Evolutionary conservation across 306 rosid genomes (phyloP), one percentile per base, ranked within the genome.

Genomic region (Castanea sativa): DNA sequence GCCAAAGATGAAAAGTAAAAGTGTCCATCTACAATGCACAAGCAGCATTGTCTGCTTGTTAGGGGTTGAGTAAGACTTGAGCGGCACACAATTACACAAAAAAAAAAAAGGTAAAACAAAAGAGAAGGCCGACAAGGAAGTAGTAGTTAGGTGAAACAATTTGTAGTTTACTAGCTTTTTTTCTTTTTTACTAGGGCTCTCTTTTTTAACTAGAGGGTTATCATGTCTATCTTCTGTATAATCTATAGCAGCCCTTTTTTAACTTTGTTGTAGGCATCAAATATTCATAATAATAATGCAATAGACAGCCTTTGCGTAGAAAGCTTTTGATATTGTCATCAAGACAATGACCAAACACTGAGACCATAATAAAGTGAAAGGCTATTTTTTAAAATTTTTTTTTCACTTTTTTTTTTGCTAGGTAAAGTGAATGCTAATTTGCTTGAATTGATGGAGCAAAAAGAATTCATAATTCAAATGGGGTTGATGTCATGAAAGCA

Each of bases 61-160:
- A 11, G 72, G 52, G n/a, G 49, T 68, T 68, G 72, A 68, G 29
- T 18, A 32, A 43, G 80, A 77, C 80, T 69, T 74, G 49, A 69
- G 75, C 78, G 82, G 43, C 69, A 78, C 79, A 75, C 83, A 71
- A 78, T 85, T 81, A 71, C 55, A 33, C 77, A 64, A 30, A 79
- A 79, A 79, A 79, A 79, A 79, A 71, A 69, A 79, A 79, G 73
- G 53, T 29, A 10, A 75, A 16, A 13, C 45, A 41, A 71, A 29
- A 68, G 41, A 21, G 13, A 33, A 67, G 38, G 27, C 53, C 14
- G 53, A 49, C 53, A 49, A 21, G 8, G 6, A 5, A 67, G 14
- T 32, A 33, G 5, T 6, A 8, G 4, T 23, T 19, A 9, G 72
- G 51, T 4, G 72, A 67, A 67, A 25, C 52, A 18, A 25, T 25